Base-by-base conservation (phyloP, 192 early-diverging fungal genomes). In the Rhizophlyctis rosea region DNA sequence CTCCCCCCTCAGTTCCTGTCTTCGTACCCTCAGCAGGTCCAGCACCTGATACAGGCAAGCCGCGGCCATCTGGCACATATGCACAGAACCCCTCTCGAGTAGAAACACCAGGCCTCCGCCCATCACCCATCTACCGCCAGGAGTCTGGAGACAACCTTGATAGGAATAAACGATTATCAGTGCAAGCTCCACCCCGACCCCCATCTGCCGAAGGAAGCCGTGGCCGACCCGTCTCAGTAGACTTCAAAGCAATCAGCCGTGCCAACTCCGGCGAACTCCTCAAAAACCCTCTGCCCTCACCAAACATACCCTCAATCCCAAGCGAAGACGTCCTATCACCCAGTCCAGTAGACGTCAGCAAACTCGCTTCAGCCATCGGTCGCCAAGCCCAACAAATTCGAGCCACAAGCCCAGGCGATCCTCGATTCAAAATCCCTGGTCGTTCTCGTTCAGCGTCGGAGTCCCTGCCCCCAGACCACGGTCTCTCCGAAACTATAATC, bases 401-500 rank as follows among this genome's bases (percentile, higher is more conserved):
- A 18, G 39, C 18, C 39, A 13, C 50, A 7, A 52, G 39, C 9
- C 9, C 50, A 52, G 50, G 50, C 50, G 25, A 23, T 52, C 11
- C 11, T 9, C 5, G 11, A 52, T 7, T 23, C 50, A 7, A 27
- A 52, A 27, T 7, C 25, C 5, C 7, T 24, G 24, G 50, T 28
- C 50, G 50, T 14, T 7, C 14, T 14, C n/a, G 11, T 52, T 28
- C 25, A 9, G 39, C 9, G 18, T 47, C 9, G 9, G 39, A 13
- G 5, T 52, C 14, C 50, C 5, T 52, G 11, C 50, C 50, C 25
- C 11, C 50, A 23, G 7, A 27, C 7, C 24, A 14, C 14, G 11
- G 23, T 24, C 33, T 58, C 16, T 66, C 64, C 13, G 64, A 66
- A 5, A 47, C 55, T 5, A 58, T 66, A 34, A 5, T 33, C 18